A percentile compares a stretch with the other conserved stretches of the same genome.
Evolutionary conservation across 371 early-diverging fungal genomes (phyloP).

Genomic region (Mortierella sp.): DNA sequence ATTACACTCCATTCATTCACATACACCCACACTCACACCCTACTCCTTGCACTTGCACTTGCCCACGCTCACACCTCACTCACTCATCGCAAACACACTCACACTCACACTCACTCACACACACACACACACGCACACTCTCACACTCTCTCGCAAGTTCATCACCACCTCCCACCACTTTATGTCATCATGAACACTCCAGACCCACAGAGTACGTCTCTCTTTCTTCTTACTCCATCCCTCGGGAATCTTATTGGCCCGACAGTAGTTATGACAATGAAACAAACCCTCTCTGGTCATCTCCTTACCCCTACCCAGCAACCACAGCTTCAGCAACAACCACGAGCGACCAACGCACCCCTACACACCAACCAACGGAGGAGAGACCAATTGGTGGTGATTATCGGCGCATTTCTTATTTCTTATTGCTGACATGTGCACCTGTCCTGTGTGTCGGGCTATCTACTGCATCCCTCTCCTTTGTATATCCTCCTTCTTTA

Average conservation of each 20-base stretch:
- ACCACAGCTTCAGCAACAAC: background rate
- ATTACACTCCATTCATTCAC: background rate
- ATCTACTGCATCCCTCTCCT: background rate
- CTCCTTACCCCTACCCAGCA: background rate
- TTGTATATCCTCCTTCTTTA: background rate
- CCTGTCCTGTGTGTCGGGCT: background rate
- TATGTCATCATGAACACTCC: background rate
- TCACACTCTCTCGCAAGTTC: no score
- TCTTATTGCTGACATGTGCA: background rate
- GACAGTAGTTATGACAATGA: background rate
- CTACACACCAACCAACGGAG: background rate
- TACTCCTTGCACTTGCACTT: background rate
- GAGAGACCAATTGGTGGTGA: background rate
- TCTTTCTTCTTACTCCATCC: background rate
- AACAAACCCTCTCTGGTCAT: background rate
- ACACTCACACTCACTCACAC: background rate
- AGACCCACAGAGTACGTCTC: background rate
- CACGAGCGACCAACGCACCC: background rate
- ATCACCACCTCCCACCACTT: background rate
- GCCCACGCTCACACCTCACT: background rate
- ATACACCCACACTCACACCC: background rate
- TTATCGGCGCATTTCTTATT: background rate
- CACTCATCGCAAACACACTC: no score
- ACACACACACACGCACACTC: no score
- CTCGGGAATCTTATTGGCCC: slow-evolving; percentile 4